phyloP scores from a whole-genome alignment of 495 filamentous ascomycete genomes.

The Arthonia radiata region DNA sequence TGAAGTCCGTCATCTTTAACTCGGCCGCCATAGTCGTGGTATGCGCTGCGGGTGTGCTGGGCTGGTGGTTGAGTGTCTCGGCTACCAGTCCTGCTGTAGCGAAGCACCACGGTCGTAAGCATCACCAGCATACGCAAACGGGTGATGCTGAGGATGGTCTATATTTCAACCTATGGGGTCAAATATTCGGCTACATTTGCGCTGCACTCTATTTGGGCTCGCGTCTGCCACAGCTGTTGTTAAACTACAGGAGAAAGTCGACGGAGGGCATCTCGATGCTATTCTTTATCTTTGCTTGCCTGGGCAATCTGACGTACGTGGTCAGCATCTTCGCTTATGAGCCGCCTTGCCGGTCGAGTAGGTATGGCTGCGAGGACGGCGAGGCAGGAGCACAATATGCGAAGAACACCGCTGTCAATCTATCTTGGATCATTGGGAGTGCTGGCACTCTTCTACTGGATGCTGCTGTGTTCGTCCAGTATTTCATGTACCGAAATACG shows the following conservation, averaged over 20 bases:
- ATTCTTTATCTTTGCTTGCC: constrained; percentile 90
- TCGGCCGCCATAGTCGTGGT: constrained; percentile 47
- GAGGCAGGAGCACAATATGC: constrained; percentile 37
- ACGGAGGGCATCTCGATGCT: constrained; percentile 78
- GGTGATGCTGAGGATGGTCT: constrained; percentile 14
- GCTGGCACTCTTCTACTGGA: constrained; percentile 69
- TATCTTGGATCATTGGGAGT: constrained; percentile 74
- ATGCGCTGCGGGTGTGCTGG: constrained; percentile 52
- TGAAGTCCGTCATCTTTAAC: constrained; percentile 47
- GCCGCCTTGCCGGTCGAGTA: constrained; percentile 27
- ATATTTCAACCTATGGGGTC: constrained; percentile 47
- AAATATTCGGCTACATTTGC: constrained; percentile 68
- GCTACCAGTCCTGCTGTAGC: constrained; percentile 2
- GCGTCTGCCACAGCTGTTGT: constrained; percentile 63
- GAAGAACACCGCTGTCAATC: constrained; percentile 63
- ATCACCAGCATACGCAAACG: constrained; percentile 3
- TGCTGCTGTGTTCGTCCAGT: constrained; percentile 68
- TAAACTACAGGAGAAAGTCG: constrained; percentile 72
- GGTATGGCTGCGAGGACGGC: constrained; percentile 27
- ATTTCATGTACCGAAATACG: constrained; percentile 49
- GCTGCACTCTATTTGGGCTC: constrained; percentile 72
- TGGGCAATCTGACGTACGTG: constrained; percentile 85
- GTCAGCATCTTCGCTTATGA: constrained; percentile 75
- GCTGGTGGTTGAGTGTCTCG: constrained; percentile 51
- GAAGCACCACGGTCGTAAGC: constrained; percentile 2